phyloP scores from a whole-genome alignment of 495 filamentous ascomycete species.

The Diplogelasinospora grovesii region DNA sequence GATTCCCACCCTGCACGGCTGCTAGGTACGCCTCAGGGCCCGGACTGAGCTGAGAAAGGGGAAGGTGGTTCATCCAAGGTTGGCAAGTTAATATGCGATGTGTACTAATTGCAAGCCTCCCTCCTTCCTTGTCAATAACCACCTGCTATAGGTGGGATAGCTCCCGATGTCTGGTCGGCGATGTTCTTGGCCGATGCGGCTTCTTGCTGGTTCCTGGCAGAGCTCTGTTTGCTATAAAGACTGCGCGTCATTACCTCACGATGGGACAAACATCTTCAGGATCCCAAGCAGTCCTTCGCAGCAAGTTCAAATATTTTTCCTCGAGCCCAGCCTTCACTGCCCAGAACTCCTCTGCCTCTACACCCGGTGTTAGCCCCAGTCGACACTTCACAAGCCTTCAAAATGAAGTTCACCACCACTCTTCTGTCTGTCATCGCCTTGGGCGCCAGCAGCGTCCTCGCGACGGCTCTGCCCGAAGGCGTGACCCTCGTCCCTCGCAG shows the following conservation, averaged over 20 bases:
- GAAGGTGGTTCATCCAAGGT: neutral
- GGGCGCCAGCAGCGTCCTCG: slow-evolving; percentile 3
- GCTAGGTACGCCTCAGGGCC: no score
- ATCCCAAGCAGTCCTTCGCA: neutral
- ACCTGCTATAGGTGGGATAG: slow-evolving; percentile 2
- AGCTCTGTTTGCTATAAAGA: slow-evolving; percentile 1
- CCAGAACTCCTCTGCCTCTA: neutral
- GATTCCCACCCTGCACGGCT: no score
- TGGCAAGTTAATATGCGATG: neutral
- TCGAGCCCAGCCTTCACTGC: neutral
- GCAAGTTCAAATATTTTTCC: neutral
- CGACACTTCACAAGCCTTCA: no score
- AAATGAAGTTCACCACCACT: slow-evolving; percentile 13
- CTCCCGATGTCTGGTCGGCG: slow-evolving; percentile 2
- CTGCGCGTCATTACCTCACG: neutral
- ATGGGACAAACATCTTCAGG: neutral
- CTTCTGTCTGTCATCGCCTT: slow-evolving; percentile 10
- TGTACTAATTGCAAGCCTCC: neutral
- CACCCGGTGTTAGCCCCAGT: no score
- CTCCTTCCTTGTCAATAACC: neutral
- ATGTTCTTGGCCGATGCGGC: no score
- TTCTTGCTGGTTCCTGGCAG: no score
- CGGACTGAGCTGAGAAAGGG: neutral
- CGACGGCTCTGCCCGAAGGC: neutral
- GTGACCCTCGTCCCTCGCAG: slow-evolving; percentile 3